Base-by-base conservation (phyloP, 768 basidiomycete genomes). In the Mycena venus region DNA sequence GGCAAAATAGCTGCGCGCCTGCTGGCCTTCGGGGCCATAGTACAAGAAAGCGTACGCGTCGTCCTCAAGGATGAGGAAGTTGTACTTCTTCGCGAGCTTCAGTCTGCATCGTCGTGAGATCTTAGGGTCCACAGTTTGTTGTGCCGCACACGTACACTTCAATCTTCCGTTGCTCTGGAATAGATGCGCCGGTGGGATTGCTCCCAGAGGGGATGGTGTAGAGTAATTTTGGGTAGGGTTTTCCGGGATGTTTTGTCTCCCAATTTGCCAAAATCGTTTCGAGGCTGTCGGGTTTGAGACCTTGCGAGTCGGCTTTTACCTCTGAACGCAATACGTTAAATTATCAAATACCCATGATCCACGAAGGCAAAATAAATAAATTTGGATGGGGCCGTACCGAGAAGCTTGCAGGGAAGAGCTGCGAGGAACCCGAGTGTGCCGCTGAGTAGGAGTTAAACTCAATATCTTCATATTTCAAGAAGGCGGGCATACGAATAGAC, bases 181-280 rank as follows among this genome's bases (percentile, higher is more conserved):
- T 77, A 11, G 73, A 77, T 25, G 83, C 84, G 23, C 89, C 89
- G 6, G 86, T 76, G 3, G 75, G 75, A 27, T 76, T 76, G 60
- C 72, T 73, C 40, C 86, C 42, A 77, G 90, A 88, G 0, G 87
- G 88, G 31, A 92, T 88, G 1, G 89, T 93, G 83, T 95, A 95
- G 25, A 95, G 83, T 0, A 89, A 79, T 79, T 88, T 92, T 6
- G 94, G 94, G 67, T 85, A 86, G 6, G 84, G 88, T 82, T 91
- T 91, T 23, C 79, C 86, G 1, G 79, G 82, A 0, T 90, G 90
- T 90, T 91, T 94, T 42, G 82, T 84, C 51, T 88, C 87, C 75
- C 75, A 76, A 36, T 51, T 76, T 4, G 64, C 27, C 11, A 95
- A 82, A 31, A 88, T 85, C 31, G 85, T 69, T 23, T 88, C 86